A percentile compares a stretch with the other conserved stretches of the same genome.
phyloP scores from a whole-genome alignment of 352 stramenopile genomes.

The Pseudoperonospora humuli region DNA sequence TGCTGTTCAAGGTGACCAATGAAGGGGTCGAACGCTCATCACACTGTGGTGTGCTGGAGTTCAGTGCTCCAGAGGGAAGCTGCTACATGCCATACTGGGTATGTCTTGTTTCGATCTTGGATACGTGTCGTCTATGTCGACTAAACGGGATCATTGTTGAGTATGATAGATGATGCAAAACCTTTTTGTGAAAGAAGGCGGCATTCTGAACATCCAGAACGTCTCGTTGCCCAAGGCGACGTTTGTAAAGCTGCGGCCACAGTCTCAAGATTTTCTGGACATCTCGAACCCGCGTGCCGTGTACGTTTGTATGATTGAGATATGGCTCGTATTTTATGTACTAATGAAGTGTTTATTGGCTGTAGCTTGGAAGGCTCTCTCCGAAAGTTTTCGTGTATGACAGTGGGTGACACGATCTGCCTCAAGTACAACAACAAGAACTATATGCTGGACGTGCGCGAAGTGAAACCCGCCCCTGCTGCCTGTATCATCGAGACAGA shows the following conservation, averaged over 20 bases:
- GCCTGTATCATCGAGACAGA: conserved; percentile 99
- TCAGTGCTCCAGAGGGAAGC: conserved; percentile 95
- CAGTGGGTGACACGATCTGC: conserved; percentile 96
- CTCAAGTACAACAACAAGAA: conserved; percentile 99
- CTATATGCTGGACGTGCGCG: conserved; percentile 97
- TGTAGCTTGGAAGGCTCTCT: conserved; percentile 68
- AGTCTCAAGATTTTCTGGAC: conserved; percentile 97
- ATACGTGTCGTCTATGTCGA: background rate
- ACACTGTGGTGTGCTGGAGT: conserved; percentile 98
- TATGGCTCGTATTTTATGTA: background rate
- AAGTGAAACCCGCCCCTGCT: conserved; percentile 92
- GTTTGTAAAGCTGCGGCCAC: conserved; percentile 98
- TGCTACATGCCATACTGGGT: conserved; percentile 99
- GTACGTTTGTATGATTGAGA: conserved; percentile 49
- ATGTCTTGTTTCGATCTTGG: conserved; percentile 1
- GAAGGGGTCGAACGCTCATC: conserved; percentile 84
- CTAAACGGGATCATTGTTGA: background rate
- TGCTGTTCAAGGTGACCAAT: conserved; percentile 97
- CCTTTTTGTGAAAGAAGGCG: conserved; percentile 90
- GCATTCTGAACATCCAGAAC: conserved; percentile 95
- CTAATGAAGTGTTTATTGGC: conserved; percentile 1
- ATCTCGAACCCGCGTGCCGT: conserved; percentile 98
- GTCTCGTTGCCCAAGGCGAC: conserved; percentile 93
- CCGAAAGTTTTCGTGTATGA: conserved; percentile 95
- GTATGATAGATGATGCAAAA: conserved; percentile 96